Evolutionary conservation across 2,329 filamentous ascomycete species (phyloP), one percentile per base, ranked within the genome.

Genomic region (Colletotrichum tamarilloi): DNA sequence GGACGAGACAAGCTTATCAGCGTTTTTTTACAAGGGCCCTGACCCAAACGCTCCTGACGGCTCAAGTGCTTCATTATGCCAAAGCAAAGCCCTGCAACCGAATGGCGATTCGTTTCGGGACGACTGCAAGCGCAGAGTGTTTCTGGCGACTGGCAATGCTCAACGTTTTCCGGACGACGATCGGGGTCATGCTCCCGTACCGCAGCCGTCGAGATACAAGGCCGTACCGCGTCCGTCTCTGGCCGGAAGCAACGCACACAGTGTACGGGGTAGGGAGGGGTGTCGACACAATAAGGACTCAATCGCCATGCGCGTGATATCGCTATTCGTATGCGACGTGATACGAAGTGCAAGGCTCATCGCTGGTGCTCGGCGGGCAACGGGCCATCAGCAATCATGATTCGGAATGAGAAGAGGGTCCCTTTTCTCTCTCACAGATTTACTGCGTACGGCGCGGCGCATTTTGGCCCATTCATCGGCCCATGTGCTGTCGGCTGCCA

Each of bases 41-140:
- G 53, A 64, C 68, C 68, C 65, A 75, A 73, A 75, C 74, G 60
- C 68, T 63, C 30, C 72, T 75, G 72, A 70, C 64, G 67, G 74
- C 62, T 42, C 28, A 32, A 56, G 62, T 74, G 74, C 72, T 72
- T 75, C 68, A 75, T 24, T 58, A 53, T 72, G 67, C 72, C 72
- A 67, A 32, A 67, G 56, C 58, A 66, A 28, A 57, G 70, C 38
- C 71, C 66, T 73, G 62, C 53, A 65, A 32, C 70, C 56, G 56
- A 60, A 58, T 59, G 26, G 58, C 60, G 35, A 65, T 69, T 63
- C 57, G 69, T 73, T 69, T 69, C 55, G 56, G 60, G 24, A 69
- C 38, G 57, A n/a, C 64, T 62, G 52, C 59, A 42, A 22, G 67
- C 62, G 57, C 22, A 63, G 52, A 59, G 49, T 59, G 52, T 71